These are phyloP conservation scores for Coccomyxa sp. DNA, from an alignment of 139 green algal species.

Conservation along the genomic window DNA sequence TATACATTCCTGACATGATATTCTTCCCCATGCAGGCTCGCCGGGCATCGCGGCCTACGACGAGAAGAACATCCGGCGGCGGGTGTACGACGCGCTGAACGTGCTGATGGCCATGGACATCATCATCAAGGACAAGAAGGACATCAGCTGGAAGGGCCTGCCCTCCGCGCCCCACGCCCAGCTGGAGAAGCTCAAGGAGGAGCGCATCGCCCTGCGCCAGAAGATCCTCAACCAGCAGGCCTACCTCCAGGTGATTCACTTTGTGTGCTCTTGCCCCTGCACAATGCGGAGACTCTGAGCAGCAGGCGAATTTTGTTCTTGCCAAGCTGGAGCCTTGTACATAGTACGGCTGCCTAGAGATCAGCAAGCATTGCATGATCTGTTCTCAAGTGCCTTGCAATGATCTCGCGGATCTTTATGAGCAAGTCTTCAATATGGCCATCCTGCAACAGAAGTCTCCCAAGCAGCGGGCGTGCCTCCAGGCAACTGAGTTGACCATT, in stretches of 20 bases:
- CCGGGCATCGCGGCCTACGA: slow-evolving; percentile 49
- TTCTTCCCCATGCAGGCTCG: too few species aligned
- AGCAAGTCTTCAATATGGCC: too few species aligned
- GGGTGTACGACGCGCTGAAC: slow-evolving; percentile 98
- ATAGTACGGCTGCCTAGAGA: too few species aligned
- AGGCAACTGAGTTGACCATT: not conserved
- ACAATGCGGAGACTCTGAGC: too few species aligned
- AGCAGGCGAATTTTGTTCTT: too few species aligned
- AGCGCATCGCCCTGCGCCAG: slow-evolving; percentile 25
- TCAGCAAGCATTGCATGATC: too few species aligned
- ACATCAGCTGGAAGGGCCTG: slow-evolving; percentile 75
- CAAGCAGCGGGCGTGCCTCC: not conserved
- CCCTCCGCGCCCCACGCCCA: slow-evolving; percentile 21
- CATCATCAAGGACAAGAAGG: slow-evolving; percentile 92
- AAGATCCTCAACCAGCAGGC: slow-evolving; percentile 17
- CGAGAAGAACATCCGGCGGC: slow-evolving; percentile 91
- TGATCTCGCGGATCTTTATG: too few species aligned
- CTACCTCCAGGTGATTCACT: slow-evolving; percentile 44
- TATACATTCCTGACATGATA: too few species aligned
- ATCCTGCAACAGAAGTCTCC: not conserved
- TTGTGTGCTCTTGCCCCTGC: too few species aligned
- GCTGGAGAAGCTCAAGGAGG: slow-evolving; percentile 28
- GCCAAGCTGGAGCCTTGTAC: too few species aligned
- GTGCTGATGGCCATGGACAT: slow-evolving; percentile 94
- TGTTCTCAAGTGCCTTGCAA: too few species aligned